Percentiles rank a stretch among this genome's conserved stretches.
Conservation (phyloP, 139 green algal genomes). For the Ostreobium quekettii region DNA sequence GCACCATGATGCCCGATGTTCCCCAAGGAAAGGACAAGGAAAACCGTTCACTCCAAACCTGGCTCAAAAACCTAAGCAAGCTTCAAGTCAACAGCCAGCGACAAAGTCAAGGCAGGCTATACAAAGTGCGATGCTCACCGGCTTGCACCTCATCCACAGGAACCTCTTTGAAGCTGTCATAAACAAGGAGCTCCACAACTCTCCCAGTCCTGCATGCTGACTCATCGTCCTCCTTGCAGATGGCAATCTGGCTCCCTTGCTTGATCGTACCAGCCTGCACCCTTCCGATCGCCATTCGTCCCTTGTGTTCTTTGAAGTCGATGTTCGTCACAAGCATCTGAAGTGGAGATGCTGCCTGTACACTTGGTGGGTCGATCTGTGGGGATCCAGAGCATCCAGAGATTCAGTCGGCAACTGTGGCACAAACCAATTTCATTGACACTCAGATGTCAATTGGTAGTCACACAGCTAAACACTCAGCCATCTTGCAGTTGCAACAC, state of each 20-base stretch:
- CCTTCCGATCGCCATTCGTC: slow-evolving; percentile 85
- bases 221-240: not conserved
- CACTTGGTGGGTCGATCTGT: slow-evolving; percentile 55
- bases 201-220: slow-evolving; percentile 52
- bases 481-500: too few species aligned
- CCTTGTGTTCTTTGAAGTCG: slow-evolving; percentile 94
- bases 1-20: too few species aligned
- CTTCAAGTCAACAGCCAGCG: not conserved
- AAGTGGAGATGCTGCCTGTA: slow-evolving; percentile 59
- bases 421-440: too few species aligned
- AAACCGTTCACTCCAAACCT: too few species aligned
- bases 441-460: too few species aligned
- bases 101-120: too few species aligned
- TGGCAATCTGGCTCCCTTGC: slow-evolving; percentile 26
- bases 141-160: slow-evolving; percentile 33
- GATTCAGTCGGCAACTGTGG: too few species aligned
- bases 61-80: too few species aligned
- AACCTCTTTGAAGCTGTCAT: slow-evolving; percentile 79
- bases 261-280: slow-evolving; percentile 67
- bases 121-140: not conserved
- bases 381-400: not conserved
- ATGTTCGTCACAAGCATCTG: slow-evolving; percentile 94
- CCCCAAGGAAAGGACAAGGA: too few species aligned
- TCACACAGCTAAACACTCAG: too few species aligned
- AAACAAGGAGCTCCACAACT: slow-evolving; percentile 92